Evolutionary conservation across 2,329 filamentous ascomycete genomes (phyloP).

Genomic region (Talaromyces amestolkiae): DNA sequence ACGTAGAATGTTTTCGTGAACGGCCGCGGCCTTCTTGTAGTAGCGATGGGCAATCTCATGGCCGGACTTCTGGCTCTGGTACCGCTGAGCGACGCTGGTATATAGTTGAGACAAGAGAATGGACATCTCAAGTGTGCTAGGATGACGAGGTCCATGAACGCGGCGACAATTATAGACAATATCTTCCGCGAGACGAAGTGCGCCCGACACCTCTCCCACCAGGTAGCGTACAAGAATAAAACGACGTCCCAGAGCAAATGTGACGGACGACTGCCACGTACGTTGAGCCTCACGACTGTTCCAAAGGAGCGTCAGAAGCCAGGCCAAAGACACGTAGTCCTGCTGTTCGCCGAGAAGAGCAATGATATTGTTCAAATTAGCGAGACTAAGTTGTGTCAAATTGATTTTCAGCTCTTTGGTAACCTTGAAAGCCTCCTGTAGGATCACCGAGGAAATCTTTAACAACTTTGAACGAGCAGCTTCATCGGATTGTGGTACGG

Average conservation of each 20-base stretch:
- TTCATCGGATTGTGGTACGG: conserved; percentile 35
- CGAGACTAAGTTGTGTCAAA: conserved; percentile 41
- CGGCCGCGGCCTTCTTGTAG: conserved; percentile 38
- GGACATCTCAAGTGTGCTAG: conserved; percentile 49
- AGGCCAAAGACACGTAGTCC: conserved; percentile 45
- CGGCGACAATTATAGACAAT: conserved; percentile 56
- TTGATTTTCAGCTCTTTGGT: conserved; percentile 43
- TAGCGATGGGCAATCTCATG: conserved; percentile 38
- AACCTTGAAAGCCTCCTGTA: conserved; percentile 42
- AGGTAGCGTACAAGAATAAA: conserved; percentile 53
- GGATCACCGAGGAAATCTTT: conserved; percentile 40
- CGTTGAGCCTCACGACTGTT: conserved; percentile 45
- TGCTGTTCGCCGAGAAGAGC: conserved; percentile 45
- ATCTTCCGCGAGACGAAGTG: conserved; percentile 51
- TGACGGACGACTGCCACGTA: conserved; percentile 41
- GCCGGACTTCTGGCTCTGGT: conserved; percentile 34
- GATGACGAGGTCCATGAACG: conserved; percentile 49
- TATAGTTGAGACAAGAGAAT: conserved; percentile 52
- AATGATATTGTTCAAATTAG: conserved; percentile 45
- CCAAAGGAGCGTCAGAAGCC: conserved; percentile 46
- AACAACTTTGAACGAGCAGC: conserved; percentile 40
- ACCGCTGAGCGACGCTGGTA: conserved; percentile 39
- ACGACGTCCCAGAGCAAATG: conserved; percentile 51
- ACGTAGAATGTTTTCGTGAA: conserved; percentile 41
- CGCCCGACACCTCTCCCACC: conserved; percentile 44